A percentile compares a stretch with the other conserved stretches of the same genome.
Evolutionary conservation across 257 asterid species (phyloP).

Genomic region (Nicotiana knightiana): DNA sequence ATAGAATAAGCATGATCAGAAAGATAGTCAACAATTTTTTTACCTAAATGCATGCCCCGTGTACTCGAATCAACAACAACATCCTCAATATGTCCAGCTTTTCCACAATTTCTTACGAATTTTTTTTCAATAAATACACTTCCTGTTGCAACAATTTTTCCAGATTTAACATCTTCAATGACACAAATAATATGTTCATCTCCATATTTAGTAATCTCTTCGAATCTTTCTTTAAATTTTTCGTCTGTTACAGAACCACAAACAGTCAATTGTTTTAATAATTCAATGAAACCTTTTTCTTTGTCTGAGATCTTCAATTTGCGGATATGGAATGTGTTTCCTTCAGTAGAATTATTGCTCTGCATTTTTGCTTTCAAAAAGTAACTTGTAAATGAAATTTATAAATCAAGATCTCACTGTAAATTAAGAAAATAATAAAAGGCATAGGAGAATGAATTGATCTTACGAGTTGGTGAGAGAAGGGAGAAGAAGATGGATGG

Average conservation of each 20-base stretch:
- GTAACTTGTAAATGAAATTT: too few relatives aligned
- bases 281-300: slow-evolving; percentile 56
- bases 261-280: slow-evolving; percentile 62
- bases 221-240: slow-evolving; percentile 42
- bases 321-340: slow-evolving; percentile 39
- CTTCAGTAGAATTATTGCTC: slow-evolving; percentile 9
- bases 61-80: slow-evolving; percentile 73
- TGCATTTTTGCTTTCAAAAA: not conserved
- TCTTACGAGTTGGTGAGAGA: too few relatives aligned
- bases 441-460: too few relatives aligned
- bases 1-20: slow-evolving; percentile 53
- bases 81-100: slow-evolving; percentile 85
- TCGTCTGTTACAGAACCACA: slow-evolving; percentile 56
- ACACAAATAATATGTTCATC: slow-evolving; percentile 66
- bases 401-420: too few relatives aligned
- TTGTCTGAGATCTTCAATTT: slow-evolving; percentile 61
- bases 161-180: slow-evolving; percentile 44
- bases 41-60: slow-evolving; percentile 74
- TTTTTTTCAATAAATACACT: slow-evolving; percentile 70
- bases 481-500: too few relatives aligned
- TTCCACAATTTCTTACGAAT: slow-evolving; percentile 66
- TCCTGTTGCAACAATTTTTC: slow-evolving; percentile 70
- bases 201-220: slow-evolving; percentile 46
- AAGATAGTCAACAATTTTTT: slow-evolving; percentile 55
- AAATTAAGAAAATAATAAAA: too few relatives aligned